Evolutionary conservation across 2,329 filamentous ascomycete genomes (phyloP).

Genomic region (Tympanopsis confertula): DNA sequence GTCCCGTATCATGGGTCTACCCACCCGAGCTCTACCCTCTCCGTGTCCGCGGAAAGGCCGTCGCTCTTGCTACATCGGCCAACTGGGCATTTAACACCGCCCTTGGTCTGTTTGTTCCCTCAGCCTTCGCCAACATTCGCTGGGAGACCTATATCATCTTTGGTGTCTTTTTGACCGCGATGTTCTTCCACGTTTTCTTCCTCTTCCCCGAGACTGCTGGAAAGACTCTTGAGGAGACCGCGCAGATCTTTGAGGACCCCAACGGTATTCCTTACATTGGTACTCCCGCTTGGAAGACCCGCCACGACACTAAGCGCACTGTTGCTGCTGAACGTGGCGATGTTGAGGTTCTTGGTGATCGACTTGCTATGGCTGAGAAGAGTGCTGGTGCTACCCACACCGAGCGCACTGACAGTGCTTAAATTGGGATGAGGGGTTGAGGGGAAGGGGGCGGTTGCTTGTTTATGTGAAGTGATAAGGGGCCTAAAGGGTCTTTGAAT

Average conservation of each 20-base stretch:
- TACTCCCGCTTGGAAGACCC: neutral
- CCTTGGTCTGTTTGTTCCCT: constrained; percentile 33
- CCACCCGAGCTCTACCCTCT: constrained; percentile 33
- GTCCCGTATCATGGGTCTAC: constrained; percentile 30
- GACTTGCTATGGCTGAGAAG: no score
- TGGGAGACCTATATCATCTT: constrained; percentile 42
- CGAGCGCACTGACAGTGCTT: no score
- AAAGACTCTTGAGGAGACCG: constrained; percentile 41
- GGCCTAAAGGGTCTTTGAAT: no score
- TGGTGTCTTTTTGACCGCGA: constrained; percentile 35
- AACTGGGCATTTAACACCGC: constrained; percentile 40
- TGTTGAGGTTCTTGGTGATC: neutral
- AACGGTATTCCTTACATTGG: constrained; percentile 2
- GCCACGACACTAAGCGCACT: neutral
- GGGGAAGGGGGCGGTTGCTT: no score
- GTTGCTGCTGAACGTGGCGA: neutral
- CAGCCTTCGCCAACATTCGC: constrained; percentile 28
- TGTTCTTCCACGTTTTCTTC: constrained; percentile 39
- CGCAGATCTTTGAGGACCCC: constrained; percentile 29
- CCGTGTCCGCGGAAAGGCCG: constrained; percentile 36
- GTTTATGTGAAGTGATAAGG: no score
- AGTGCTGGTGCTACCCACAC: no score
- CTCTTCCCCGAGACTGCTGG: constrained; percentile 43
- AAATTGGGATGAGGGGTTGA: no score
- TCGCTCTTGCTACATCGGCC: constrained; percentile 35